Base-by-base conservation (phyloP, 148 eudicot genomes). In the Rhododendron griersonianum region DNA sequence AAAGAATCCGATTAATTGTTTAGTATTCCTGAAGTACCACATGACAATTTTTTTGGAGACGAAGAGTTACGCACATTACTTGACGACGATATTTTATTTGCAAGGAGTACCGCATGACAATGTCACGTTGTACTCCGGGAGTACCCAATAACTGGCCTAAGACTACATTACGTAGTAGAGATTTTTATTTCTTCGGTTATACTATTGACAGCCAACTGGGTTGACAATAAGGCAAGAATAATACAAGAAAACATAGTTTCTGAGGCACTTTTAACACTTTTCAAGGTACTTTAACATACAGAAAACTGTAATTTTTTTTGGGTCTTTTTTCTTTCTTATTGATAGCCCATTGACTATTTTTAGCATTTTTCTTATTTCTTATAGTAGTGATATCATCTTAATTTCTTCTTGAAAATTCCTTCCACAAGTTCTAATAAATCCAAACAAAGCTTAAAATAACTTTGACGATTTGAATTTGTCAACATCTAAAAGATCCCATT, bases 401-500 rank as follows among this genome's bases (percentile, higher is more conserved):
- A 41, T 59, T 59, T 59, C 65, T 59, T 19, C n/a, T 19, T 59
- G 65, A 23, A n/a, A 67, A 67, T n/a, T 67, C 33, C 73, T 67
- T 10, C 28, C 30, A 11, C 33, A 10, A 67, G 14, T 67, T 67
- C 33, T 25, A 25, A 67, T 25, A 25, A 25, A 67, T 25, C 73
- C 73, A 67, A 67, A 74, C 41, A 76, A 19, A 16, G 71, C 73
- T 39, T 61, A 25, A 48, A 11, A 14, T 39, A 44, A 30, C 55
- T 41, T 82, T 65, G 35, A 21, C 69, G 21, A n/a, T n/a, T 63
- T 44, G 1, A 83, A 63, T 51, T 30, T 67, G 80, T 84, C 85
- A 33, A 73, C 80, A 73, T 71, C 79, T 33, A 30, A 83, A 50
- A 35, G 80, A 84, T 84, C 53, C 65, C 28, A 48, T 84, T 48